Base-by-base conservation (phyloP, 768 basidiomycete genomes). In the Cyclocybe cylindracea region DNA sequence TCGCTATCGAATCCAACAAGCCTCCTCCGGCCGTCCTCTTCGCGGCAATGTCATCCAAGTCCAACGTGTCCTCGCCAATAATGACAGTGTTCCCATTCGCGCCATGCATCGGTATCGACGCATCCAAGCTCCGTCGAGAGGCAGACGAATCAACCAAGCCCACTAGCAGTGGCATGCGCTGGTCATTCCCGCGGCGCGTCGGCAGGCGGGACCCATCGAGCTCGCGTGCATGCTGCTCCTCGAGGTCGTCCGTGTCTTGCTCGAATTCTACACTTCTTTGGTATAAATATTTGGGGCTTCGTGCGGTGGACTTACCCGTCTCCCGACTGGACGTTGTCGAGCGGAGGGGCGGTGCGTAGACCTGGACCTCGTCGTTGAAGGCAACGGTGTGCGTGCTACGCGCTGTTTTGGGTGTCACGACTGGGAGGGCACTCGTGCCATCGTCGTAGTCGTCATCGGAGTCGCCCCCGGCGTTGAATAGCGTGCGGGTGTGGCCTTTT, bases 241-340 rank as follows among this genome's bases (percentile, higher is more conserved):
- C 90, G 10, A 94, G 69, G 16, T 91, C 91, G 66, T 94, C 92
- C 0, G 83, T 75, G 62, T 95, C 93, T 14, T 90, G 79, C 10
- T 95, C 94, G 66, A 77, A 96, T 63, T 90, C 92, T 94, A 59
- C 5, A 44, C 35, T 54, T 7, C 18, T 19, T 37, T 45, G 39
- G 51, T 42, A 53, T 35, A 11, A n/a, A 39, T 42, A 48, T 32
- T 46, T 50, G 9, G 47, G 10, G 34, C 29, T 39, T 42, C 39
- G 10, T n/a, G 45, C 51, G 51, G 68, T 66, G 57, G 63, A 83
- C 87, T 67, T 66, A 92, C 91, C 89, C 66, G 84, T 75, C 74
- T 94, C 91, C 50, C 92, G 85, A 64, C 91, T 92, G 47, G 84
- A 72, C 29, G 76, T 70, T 18, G 86, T 91, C 16, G 90, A 94